Evolutionary conservation across 225 moss, liverwort and hornwort genomes (phyloP).

Genomic region (Bryoerythrophyllum caledonicum): DNA sequence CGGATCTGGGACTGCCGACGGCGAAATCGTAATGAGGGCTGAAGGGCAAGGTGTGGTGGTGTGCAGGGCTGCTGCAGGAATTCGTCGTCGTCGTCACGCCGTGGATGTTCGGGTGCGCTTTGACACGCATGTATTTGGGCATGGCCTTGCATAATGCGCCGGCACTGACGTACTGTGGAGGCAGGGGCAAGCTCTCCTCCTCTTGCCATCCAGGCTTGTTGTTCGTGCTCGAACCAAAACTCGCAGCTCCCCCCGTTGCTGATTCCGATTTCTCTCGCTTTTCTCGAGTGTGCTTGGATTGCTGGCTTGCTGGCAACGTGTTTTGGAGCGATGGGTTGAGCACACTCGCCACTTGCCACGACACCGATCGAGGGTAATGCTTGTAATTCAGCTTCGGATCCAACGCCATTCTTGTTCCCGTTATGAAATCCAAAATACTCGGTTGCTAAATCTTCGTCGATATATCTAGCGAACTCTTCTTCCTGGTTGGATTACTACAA

Average conservation of each 20-base stretch:
- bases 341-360: constrained; percentile 56
- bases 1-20: constrained; percentile 29
- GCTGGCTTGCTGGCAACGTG: constrained; percentile 6
- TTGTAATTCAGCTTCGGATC: constrained; percentile 14
- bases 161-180: constrained; percentile 49
- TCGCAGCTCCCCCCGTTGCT: too few species aligned
- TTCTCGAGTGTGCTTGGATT: constrained; percentile 27
- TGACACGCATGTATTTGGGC: constrained; percentile 41
- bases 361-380: constrained; percentile 33
- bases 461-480: too few species aligned
- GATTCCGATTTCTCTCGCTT: constrained; percentile 19
- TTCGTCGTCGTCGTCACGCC: not conserved
- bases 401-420: too few species aligned
- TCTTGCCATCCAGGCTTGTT: constrained; percentile 38
- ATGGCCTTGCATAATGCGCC: constrained; percentile 39
- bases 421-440: too few species aligned
- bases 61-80: not conserved
- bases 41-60: not conserved
- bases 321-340: constrained; percentile 47
- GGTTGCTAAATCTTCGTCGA: too few species aligned
- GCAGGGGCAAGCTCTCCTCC: constrained; percentile 41
- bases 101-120: constrained; percentile 3
- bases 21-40: constrained; percentile 33
- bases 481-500: too few species aligned
- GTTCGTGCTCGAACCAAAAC: constrained; percentile 2